These are phyloP conservation scores for Rhodomyrtus psidioides DNA, from an alignment of 441 rosid species.

Conservation along the genomic window DNA sequence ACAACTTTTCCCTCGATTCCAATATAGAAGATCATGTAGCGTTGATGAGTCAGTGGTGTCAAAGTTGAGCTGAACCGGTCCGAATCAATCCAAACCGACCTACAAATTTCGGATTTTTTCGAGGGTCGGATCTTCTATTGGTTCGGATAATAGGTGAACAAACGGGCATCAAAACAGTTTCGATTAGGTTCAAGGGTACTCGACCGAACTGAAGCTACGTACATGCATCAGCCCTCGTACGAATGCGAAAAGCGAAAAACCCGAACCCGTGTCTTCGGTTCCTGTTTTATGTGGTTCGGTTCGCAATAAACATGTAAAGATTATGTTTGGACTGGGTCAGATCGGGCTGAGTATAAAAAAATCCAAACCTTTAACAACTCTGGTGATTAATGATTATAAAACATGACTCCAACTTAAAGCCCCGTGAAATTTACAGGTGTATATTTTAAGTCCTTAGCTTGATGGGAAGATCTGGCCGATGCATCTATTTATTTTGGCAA, in stretches of 20 bases:
- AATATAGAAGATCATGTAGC: background rate
- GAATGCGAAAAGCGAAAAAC: no score
- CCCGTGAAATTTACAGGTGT: background rate
- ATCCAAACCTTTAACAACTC: background rate
- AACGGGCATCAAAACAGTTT: background rate
- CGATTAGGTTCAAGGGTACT: background rate
- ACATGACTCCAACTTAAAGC: background rate
- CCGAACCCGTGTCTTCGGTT: no score
- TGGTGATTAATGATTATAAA: background rate
- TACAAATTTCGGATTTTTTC: background rate
- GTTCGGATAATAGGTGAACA: background rate
- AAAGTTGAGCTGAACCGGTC: background rate
- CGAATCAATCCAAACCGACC: no score
- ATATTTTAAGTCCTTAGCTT: background rate
- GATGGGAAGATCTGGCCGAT: background rate
- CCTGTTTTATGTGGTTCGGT: background rate
- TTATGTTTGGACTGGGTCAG: no score
- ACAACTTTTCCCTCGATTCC: background rate
- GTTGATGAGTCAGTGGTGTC: background rate
- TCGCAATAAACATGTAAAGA: background rate
- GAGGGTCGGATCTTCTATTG: background rate
- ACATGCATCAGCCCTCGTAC: background rate
- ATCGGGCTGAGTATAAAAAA: background rate
- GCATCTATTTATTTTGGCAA: background rate
- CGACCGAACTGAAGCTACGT: background rate